Conservation (phyloP, 1,284 basidiomycete genomes). For the Naganishia sp. region DNA sequence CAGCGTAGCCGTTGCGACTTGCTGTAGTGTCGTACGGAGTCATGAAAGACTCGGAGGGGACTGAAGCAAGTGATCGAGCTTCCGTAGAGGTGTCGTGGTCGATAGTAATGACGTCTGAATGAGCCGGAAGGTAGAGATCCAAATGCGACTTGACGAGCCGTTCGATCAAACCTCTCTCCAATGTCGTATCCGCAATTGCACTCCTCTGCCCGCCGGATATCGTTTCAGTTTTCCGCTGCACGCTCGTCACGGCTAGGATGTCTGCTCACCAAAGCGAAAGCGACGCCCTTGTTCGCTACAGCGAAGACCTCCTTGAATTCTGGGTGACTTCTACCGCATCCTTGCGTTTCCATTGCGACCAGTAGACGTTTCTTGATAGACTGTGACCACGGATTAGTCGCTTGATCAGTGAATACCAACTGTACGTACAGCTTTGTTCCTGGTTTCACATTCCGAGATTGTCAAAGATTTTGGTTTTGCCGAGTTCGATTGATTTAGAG, state of each 20-base stretch:
- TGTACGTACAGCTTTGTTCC: conserved; percentile 47
- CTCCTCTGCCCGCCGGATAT: conserved; percentile 2
- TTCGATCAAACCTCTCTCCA: conserved; percentile 44
- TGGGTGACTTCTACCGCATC: conserved; percentile 40
- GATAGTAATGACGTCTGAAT: conserved; percentile 39
- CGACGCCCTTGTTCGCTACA: conserved; percentile 46
- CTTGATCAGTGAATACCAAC: background rate
- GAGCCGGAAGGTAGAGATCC: conserved; percentile 50
- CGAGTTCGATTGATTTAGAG: background rate
- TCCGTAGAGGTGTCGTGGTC: background rate
- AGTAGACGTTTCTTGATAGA: conserved; percentile 48
- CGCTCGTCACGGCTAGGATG: too few relatives aligned
- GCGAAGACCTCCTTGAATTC: conserved; percentile 50
- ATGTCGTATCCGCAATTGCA: conserved; percentile 12
- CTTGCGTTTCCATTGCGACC: conserved; percentile 41
- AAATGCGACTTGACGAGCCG: conserved; percentile 43
- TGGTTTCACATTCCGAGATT: conserved; percentile 29
- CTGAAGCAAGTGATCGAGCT: background rate
- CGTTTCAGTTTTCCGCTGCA: background rate
- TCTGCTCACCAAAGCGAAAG: conserved; percentile 50
- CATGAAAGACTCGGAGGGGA: too few relatives aligned
- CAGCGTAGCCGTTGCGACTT: background rate
- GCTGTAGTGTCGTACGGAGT: too few relatives aligned
- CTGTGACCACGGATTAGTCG: conserved; percentile 31
- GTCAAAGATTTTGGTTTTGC: background rate